Evolutionary conservation across 225 moss, liverwort and hornwort species (phyloP), one percentile per base, ranked within the genome.

Genomic region (Lunularia cruciata): DNA sequence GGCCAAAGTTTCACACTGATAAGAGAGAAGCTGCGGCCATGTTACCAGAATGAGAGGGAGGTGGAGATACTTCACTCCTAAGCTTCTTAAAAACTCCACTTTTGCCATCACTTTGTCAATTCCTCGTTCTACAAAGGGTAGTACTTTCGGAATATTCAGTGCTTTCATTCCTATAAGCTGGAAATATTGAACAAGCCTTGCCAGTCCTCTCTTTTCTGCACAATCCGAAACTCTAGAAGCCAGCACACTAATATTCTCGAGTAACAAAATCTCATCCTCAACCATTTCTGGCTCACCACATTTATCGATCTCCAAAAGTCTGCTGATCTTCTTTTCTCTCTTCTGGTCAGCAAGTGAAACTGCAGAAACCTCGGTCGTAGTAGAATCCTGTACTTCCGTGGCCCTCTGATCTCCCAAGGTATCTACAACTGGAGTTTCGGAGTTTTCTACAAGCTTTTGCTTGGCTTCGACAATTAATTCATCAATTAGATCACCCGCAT

Each of bases 121-220:
- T 39, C 81, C 76, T 25, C 60, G 67, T 22, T 80, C 76, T 46
- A 81, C 73, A 26, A 76, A 81, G 19, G 86, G 86, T 4, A 84
- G 76, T 76, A 87, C 62, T 71, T 57, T 63, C 15, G 84, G 84
- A 38, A 87, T 66, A 59, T 84, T 78, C 60, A 76, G 78, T 10
- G 86, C 86, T 66, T 84, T 87, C 84, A 87, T 75, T 28, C 86
- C 81, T 33, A 87, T 77, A 12, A 81, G 71, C 72, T 87, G 86
- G 57, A 87, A 87, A 65, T 87, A 87, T 59, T 66, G 80, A 18
- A 84, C 84, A 46, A 84, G 69, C 23, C 84, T 76, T 32, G 81
- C 84, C 18, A 87, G 57, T 23, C 81, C 86, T 65, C 81, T 71
- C 40, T 64, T 73, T 16, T 75, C 81, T 31, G 86, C 86, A 63